Evolutionary conservation across 2,329 filamentous ascomycete genomes (phyloP), one percentile per base, ranked within the genome.

Genomic region (Colletotrichum caudatum): DNA sequence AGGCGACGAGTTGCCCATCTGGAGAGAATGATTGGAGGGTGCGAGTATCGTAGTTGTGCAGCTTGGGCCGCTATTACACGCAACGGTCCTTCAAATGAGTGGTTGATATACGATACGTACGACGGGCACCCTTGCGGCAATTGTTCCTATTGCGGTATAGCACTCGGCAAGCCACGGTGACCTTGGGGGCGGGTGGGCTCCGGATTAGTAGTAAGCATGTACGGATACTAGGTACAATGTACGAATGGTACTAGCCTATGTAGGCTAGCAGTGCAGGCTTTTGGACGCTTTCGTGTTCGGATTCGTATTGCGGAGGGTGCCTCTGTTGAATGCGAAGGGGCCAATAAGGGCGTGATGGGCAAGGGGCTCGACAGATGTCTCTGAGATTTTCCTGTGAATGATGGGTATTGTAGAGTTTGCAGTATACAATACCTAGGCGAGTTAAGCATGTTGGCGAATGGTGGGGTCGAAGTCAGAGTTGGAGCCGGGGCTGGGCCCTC

Each of bases 251-350:
- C 29, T 29, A 4, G 29, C 5, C 5, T 29, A 29, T 29, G 29
- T 29, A 29, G 29, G 29, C 29, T n/a, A 29, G 20, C 23, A 41
- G 11, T 23, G 20, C n/a, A 51, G 20, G 41, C 39, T 35, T 61
- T 29, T 29, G 51, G n/a, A 35, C 16, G 6, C n/a, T n/a, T 20
- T 67, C 58, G 68, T 20, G 64, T 68, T 71, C 64, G 64, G 41
- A 18, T 68, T 71, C 64, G 68, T 58, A 63, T 71, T 63, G 26
- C 23, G 64, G 68, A 35, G 18, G 23, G 35, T 16, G 11, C 57
- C 68, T 68, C 64, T 58, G 51, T 26, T 20, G 50, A 58, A 44
- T 58, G 58, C 46, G 41, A 63, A 65, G 29, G n/a, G 23, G 23
- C 20, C 35, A 37, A n/a, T 35, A 44, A 23, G 18, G 35, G 50